phyloP scores from a whole-genome alignment of 2,329 filamentous ascomycete genomes.

The Arthroderma uncinatum region DNA sequence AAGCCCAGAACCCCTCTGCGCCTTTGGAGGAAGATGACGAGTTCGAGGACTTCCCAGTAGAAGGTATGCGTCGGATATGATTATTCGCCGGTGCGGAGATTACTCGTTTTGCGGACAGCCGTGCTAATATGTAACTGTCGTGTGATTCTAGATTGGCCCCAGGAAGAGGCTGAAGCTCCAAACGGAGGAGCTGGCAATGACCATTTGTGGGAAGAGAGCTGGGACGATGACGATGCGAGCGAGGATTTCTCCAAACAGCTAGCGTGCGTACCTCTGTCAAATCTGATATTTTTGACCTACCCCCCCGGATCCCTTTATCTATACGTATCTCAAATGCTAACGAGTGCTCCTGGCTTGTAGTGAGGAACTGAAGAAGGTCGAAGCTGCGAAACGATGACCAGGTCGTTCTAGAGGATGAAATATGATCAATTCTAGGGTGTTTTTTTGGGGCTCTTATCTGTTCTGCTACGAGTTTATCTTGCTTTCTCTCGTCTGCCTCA shows the following conservation, averaged over 20 bases:
- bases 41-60: conserved; percentile 96
- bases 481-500: neutral
- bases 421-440: neutral
- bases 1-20: conserved; percentile 49
- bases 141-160: conserved; percentile 63
- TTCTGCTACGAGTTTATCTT: neutral
- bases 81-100: no score
- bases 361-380: conserved; percentile 91
- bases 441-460: neutral
- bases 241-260: conserved; percentile 94
- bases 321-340: conserved; percentile 3
- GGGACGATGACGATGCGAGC: conserved; percentile 95
- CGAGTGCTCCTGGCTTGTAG: conserved; percentile 15
- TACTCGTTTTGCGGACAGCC: neutral
- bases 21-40: conserved; percentile 94
- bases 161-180: conserved; percentile 75
- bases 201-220: conserved; percentile 98
- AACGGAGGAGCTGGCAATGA: conserved; percentile 47
- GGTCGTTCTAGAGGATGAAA: neutral
- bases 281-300: neutral
- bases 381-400: conserved; percentile 37
- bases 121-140: neutral
- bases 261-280: conserved; percentile 51
- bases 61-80: conserved; percentile 50
- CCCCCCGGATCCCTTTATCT: neutral